Base-by-base conservation (phyloP, 352 stramenopile genomes). In the Phytophthora foliorum region DNA sequence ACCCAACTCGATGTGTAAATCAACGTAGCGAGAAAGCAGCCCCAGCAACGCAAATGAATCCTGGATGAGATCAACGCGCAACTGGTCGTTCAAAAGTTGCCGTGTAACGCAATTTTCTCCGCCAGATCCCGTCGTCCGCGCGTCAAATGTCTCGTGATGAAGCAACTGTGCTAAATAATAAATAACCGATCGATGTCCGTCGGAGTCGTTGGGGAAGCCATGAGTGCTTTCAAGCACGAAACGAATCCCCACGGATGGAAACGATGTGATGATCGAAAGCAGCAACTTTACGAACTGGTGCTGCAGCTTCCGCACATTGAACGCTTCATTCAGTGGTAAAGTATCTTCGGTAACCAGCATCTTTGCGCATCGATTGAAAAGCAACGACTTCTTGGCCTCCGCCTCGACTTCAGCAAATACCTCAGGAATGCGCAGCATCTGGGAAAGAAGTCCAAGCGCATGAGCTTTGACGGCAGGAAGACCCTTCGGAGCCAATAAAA, bases 171-270 rank as follows among this genome's bases (percentile, higher is more conserved):
- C 58, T 27, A 93, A 48, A 67, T 90, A 83, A 69, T 80, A 93
- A 57, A 90, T 80, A 32, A 91, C 69, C 0, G 81, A 91, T 17
- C 76, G 73, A 55, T 90, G 72, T 1, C 75, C 75, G 25, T 92
- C 80, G 19, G 73, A 67, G 53, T 92, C 82, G 21, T 64, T 75
- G 0, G 72, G 50, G 7, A 80, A 63, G 4, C 80, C 86, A 29
- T 77, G 78, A n/a, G 86, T 92, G 57, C 77, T 88, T 48, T 92
- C 81, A 3, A 94, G 74, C 48, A 92, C 82, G 17, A 92, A 92
- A 8, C 84, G 78, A 45, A 90, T 79, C 7, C 86, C 86, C 24
- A 74, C 77, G 0, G 82, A 87, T 16, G 86, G 86, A 38, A 87
- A 90, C 6, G 70, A 79, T 36, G 83, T 76, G 9, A 80, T 66